Base-by-base conservation (phyloP, 257 asterid genomes). In the Handroanthus guayacan region DNA sequence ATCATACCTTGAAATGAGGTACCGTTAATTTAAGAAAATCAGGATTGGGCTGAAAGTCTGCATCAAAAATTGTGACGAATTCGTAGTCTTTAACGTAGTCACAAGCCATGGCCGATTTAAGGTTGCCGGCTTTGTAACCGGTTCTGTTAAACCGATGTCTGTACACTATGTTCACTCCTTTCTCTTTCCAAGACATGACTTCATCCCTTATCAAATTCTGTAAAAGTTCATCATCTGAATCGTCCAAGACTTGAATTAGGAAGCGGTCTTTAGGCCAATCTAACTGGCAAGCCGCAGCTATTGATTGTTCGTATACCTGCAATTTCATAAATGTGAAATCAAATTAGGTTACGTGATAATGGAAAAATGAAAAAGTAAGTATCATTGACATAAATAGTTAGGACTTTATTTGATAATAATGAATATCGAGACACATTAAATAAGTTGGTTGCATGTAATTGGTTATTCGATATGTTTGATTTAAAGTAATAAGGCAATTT, bases 81-180 rank as follows among this genome's bases (percentile, higher is more conserved):
- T 94, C 98, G 25, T 86, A 94, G 86, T 91, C 87, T 39, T 91
- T 89, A 37, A 94, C 94, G 62, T 94, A 94, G 63, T 91, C 97
- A 77, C 98, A 90, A 3, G 91, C 79, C 98, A 94, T 94, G 69
- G 98, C 98, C 5, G 98, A 94, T 80, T 94, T 91, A 71, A 94
- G 96, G 78, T 94, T 94, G 36, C 97, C 98, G n/a, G 98, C 97
- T 85, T 94, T 94, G 74, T 94, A 94, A 2, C 98, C 98, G 0
- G 97, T 94, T 74, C 98, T 69, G 74, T 87, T 88, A 65, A 90
- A 87, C 55, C 98, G 82, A 71, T 94, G 98, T 38, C 98, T 85
- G 71, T 94, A 94, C 47, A 94, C 82, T 48, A 94, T 94, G 75
- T 94, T 91, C 38, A 86, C 97, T 10, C 98, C 97, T 78, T 89